These are phyloP conservation scores for Emericellopsis atlantica DNA, from an alignment of 2,329 filamentous ascomycete species.

Conservation along the genomic window DNA sequence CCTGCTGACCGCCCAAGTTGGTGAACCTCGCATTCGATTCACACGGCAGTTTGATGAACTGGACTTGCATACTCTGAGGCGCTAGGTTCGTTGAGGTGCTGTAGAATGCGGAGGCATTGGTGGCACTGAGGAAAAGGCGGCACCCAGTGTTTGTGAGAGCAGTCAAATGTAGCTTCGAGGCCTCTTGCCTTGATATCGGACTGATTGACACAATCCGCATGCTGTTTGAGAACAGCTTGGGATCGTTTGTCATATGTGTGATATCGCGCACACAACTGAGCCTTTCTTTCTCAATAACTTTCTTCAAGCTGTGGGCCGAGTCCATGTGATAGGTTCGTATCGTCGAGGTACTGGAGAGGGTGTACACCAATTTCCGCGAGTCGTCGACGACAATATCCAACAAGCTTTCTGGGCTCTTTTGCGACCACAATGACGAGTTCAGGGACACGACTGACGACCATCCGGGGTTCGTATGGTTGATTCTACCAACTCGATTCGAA, in stretches of 20 bases:
- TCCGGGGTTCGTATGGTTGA: conserved; percentile 72
- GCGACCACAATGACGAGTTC: conserved; percentile 34
- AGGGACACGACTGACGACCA: conserved; percentile 51
- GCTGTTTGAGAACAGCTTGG: conserved; percentile 55
- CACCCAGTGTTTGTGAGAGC: conserved; percentile 85
- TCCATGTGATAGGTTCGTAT: conserved; percentile 89
- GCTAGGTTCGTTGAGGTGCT: conserved; percentile 48
- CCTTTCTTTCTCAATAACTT: conserved; percentile 54
- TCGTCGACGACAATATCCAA: conserved; percentile 80
- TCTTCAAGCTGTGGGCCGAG: conserved; percentile 43
- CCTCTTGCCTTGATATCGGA: conserved; percentile 67
- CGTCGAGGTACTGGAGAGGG: conserved; percentile 74
- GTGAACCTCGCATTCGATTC: conserved; percentile 5
- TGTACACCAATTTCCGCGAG: conserved; percentile 77
- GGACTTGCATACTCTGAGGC: conserved; percentile 94
- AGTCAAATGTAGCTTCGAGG: conserved; percentile 76
- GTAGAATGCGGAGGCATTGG: conserved; percentile 56
- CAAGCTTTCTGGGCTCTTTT: conserved; percentile 49
- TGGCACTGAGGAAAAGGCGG: conserved; percentile 84
- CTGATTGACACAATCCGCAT: conserved; percentile 75
- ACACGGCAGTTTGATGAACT: conserved; percentile 91
- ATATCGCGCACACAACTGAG: conserved; percentile 56
- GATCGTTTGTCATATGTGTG: conserved; percentile 70
- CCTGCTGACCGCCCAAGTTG: no score
- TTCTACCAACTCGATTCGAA: conserved; percentile 71